phyloP scores from a whole-genome alignment of 441 rosid species.

The Corymbia citriodora region DNA sequence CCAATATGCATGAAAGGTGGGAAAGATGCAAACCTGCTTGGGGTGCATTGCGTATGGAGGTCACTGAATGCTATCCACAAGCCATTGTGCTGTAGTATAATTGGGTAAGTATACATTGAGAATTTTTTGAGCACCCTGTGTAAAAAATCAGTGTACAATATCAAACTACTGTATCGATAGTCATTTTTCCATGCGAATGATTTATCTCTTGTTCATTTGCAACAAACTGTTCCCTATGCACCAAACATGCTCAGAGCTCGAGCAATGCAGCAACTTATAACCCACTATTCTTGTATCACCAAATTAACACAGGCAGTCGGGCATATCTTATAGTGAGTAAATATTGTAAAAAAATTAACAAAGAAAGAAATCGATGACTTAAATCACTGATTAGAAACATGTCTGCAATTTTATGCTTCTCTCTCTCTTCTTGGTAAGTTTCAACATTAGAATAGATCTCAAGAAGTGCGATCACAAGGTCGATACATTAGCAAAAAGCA shows the following conservation, averaged over 20 bases:
- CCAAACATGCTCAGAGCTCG: not conserved
- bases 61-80: constrained; percentile 76
- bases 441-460: not conserved
- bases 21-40: constrained; percentile 59
- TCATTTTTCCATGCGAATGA: not conserved
- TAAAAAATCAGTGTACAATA: not conserved
- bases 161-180: not conserved
- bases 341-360: not conserved
- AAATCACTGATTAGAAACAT: not conserved
- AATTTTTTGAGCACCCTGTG: not conserved
- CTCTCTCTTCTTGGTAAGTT: not conserved
- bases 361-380: not conserved
- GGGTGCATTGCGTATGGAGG: constrained; percentile 68
- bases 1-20: constrained; percentile 46
- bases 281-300: not conserved
- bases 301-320: not conserved
- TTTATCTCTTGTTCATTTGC: not conserved
- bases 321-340: not conserved
- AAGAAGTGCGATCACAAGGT: not conserved
- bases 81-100: constrained; percentile 57
- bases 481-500: not conserved
- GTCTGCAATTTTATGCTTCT: not conserved
- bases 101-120: not conserved
- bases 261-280: not conserved
- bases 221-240: not conserved